Evolutionary conservation across 129 eudicot genomes (phyloP).

Genomic region (Flaveria robusta): DNA sequence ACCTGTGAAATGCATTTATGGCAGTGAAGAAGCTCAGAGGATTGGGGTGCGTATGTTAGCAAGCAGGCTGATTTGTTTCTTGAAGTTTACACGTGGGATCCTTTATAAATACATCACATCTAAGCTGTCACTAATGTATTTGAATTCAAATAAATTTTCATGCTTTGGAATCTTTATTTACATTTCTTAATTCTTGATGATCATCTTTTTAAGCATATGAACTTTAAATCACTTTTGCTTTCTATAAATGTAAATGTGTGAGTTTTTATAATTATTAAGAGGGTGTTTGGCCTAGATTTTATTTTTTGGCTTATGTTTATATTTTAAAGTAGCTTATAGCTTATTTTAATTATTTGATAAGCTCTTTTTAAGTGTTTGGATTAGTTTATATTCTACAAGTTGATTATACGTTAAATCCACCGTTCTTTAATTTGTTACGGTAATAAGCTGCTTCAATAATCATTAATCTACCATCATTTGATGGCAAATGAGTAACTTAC

Average conservation of each 20-base stretch:
- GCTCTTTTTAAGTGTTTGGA: no score
- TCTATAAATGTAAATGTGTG: not conserved
- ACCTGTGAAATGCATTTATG: conserved; percentile 41
- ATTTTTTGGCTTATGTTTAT: no score
- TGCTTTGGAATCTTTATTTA: conserved; percentile 1
- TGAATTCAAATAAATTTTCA: conserved; percentile 18
- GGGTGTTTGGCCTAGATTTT: no score
- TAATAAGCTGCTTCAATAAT: no score
- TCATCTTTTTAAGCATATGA: not conserved
- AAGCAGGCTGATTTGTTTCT: conserved; percentile 14
- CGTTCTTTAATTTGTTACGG: no score
- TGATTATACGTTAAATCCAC: no score
- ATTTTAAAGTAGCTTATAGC: no score
- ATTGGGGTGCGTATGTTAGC: conserved; percentile 33
- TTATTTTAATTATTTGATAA: no score
- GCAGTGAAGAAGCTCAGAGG: conserved; percentile 35
- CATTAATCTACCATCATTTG: no score
- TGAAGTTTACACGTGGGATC: conserved; percentile 25
- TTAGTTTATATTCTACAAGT: no score
- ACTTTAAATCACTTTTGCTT: conserved; percentile 5
- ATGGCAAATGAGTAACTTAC: no score
- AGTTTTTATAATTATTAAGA: no score
- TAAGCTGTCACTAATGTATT: conserved; percentile 21
- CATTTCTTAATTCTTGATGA: not conserved
- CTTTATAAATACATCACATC: conserved; percentile 28